These are phyloP conservation scores for Solanum arcanum DNA, from an alignment of 257 asterid species.

Conservation along the genomic window DNA sequence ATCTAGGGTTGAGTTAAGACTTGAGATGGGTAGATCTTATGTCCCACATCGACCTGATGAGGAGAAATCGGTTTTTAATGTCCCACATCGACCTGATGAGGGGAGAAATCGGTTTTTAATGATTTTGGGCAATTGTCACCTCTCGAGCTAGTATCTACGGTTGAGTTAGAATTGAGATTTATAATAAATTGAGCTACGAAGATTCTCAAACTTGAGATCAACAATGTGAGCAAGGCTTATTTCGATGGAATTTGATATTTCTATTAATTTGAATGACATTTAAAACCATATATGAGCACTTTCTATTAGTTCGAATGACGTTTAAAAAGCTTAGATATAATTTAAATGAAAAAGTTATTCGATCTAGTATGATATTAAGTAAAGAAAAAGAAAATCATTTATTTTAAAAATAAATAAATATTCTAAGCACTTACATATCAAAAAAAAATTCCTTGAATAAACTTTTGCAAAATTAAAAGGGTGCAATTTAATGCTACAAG, in stretches of 20 bases:
- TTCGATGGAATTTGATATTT: not conserved
- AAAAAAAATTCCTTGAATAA: too few species aligned
- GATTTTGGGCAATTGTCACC: too few species aligned
- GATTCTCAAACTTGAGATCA: not conserved
- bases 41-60: not conserved
- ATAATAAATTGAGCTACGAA: too few species aligned
- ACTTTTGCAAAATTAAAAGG: not conserved
- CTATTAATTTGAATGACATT: not conserved
- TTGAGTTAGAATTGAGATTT: too few species aligned
- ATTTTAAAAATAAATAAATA: too few species aligned
- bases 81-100: not conserved
- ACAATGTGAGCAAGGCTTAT: not conserved
- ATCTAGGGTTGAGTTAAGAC: not conserved
- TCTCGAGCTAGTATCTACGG: accelerated
- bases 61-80: not conserved
- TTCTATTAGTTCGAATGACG: not conserved
- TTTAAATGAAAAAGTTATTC: not conserved
- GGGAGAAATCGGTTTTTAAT: not conserved
- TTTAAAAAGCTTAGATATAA: not conserved
- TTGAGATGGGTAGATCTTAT: not conserved
- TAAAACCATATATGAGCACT: not conserved
- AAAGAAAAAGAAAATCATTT: not conserved
- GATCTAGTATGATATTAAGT: not conserved
- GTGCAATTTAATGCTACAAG: not conserved
- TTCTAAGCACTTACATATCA: not conserved